Percentiles rank a stretch among this genome's conserved stretches.
These are phyloP conservation scores for Rhizomucor miehei DNA, from an alignment of 371 early-diverging fungal genomes.

Conservation along the genomic window DNA sequence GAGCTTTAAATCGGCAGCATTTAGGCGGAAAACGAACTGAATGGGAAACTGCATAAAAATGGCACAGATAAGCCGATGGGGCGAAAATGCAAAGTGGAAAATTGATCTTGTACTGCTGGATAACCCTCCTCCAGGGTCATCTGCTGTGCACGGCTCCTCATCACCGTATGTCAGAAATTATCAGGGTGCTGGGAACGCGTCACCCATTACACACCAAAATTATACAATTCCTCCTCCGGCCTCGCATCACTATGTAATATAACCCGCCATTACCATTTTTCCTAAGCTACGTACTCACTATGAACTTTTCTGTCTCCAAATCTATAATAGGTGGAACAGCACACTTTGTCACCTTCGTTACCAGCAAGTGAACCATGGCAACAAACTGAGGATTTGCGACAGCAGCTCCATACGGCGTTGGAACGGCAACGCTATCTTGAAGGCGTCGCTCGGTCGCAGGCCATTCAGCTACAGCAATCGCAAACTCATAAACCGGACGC, in stretches of 20 bases:
- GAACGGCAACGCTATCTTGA: conserved; percentile 31
- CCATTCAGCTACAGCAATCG: conserved; percentile 24
- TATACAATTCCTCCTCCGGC: no score
- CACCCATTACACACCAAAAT: no score
- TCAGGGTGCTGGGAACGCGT: no score
- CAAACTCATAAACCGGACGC: conserved; percentile 13
- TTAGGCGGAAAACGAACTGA: not conserved
- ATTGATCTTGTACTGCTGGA: conserved; percentile 34
- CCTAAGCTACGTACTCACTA: no score
- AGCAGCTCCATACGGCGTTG: conserved; percentile 3
- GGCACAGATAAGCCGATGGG: conserved; percentile 29
- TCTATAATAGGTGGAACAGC: no score
- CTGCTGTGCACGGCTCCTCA: conserved; percentile 11
- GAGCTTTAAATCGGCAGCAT: conserved; percentile 1
- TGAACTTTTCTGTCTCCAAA: no score
- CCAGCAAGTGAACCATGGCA: conserved; percentile 8
- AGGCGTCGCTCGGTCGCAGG: conserved; percentile 27
- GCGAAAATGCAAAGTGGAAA: conserved; percentile 35
- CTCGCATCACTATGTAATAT: no score
- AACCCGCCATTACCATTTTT: no score
- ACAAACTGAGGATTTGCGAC: conserved; percentile 5
- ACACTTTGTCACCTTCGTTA: conserved; percentile 1
- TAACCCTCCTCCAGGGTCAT: conserved; percentile 11
- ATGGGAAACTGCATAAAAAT: conserved; percentile 6
- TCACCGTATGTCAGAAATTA: not conserved